Evolutionary conservation across 2,329 filamentous ascomycete species (phyloP).

Genomic region (Colletotrichum sublineola): DNA sequence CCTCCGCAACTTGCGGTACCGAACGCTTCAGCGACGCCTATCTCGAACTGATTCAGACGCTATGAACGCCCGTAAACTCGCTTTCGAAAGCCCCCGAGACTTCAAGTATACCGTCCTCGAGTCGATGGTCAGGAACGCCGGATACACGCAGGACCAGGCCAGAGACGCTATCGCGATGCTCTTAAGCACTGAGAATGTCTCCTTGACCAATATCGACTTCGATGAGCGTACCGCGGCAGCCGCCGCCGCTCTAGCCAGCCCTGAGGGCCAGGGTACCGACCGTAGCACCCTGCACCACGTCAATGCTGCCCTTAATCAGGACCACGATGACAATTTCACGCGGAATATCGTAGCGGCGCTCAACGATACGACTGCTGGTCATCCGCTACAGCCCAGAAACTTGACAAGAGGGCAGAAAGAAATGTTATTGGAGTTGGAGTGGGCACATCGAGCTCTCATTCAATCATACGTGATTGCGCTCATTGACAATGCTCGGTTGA

Average conservation of each 20-base stretch:
- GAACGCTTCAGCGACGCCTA: slow-evolving; percentile 38
- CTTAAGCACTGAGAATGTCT: slow-evolving; percentile 52
- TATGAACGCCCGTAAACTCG: slow-evolving; percentile 44
- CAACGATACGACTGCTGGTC: slow-evolving; percentile 44
- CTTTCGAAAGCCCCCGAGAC: slow-evolving; percentile 46
- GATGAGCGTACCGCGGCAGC: slow-evolving; percentile 48
- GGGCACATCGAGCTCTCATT: slow-evolving; percentile 77
- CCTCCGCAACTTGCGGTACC: slow-evolving; percentile 27
- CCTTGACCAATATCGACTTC: slow-evolving; percentile 49
- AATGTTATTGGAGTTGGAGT: slow-evolving; percentile 76
- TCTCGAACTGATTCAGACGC: slow-evolving; percentile 22
- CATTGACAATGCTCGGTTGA: slow-evolving; percentile 66
- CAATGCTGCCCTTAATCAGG: not conserved
- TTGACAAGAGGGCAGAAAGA: slow-evolving; percentile 76
- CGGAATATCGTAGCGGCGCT: slow-evolving; percentile 11
- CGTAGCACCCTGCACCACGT: not conserved
- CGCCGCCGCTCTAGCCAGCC: not conserved
- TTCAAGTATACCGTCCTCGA: slow-evolving; percentile 52
- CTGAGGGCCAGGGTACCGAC: slow-evolving; percentile 40
- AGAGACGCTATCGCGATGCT: slow-evolving; percentile 53
- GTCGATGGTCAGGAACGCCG: slow-evolving; percentile 55
- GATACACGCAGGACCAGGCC: slow-evolving; percentile 49
- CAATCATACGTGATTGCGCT: slow-evolving; percentile 76
- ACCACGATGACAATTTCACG: slow-evolving; percentile 41
- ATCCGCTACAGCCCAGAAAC: slow-evolving; percentile 63